Evolutionary conservation across 768 basidiomycete genomes (phyloP).

Genomic region (Boletus eberwhitei): DNA sequence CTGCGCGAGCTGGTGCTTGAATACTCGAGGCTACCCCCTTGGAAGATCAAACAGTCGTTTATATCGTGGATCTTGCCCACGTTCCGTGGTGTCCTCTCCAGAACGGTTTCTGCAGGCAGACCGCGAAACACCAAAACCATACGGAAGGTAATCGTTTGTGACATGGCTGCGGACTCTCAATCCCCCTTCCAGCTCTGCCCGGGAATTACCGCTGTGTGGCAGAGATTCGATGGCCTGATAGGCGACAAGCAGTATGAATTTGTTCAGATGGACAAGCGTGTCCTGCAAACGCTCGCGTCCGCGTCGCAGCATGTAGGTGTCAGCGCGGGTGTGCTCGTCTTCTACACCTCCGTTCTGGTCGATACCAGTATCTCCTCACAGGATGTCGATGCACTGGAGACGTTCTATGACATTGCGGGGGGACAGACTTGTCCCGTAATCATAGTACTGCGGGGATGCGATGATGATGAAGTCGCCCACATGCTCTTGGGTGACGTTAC

Average conservation of each 20-base stretch:
- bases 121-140: neutral
- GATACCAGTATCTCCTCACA: neutral
- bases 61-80: neutral
- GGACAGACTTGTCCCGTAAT: neutral
- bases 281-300: too few species aligned
- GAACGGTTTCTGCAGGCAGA: neutral
- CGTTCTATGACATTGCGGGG: neutral
- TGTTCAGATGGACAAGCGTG: neutral
- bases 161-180: neutral
- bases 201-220: neutral
- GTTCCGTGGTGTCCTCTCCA: neutral
- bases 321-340: neutral
- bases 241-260: neutral
- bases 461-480: neutral
- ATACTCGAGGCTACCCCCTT: neutral
- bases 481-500: neutral
- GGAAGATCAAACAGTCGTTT: neutral
- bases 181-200: neutral
- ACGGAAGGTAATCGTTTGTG: slow-evolving; percentile 3
- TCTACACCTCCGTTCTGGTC: neutral
- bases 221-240: neutral
- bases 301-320: neutral
- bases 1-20: neutral
- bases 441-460: neutral
- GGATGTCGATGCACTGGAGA: neutral